Evolutionary conservation across 192 early-diverging fungal genomes (phyloP), one percentile per base, ranked within the genome.

Genomic region (Rhizoclosmatium globosum): DNA sequence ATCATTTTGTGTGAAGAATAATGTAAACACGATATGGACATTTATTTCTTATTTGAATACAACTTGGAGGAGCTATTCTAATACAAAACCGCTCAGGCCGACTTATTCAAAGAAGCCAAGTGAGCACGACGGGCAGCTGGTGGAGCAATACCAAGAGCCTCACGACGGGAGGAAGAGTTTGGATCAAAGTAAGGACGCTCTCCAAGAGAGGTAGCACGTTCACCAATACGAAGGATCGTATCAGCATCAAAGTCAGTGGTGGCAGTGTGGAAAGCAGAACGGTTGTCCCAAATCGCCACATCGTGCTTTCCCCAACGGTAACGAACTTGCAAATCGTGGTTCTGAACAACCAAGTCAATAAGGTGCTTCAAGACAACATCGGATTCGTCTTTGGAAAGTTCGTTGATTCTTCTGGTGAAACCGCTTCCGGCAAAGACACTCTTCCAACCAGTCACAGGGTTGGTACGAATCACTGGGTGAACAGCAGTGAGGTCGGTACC

Each of bases 381-480:
- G 31, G 31, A 31, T 31, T 31, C 31, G 31, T 31, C 31, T 31
- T 31, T 31, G 31, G 71, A 69, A 9, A 87, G 57, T 1, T 67
- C 85, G 23, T 81, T 77, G 59, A 87, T 87, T 19, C 64, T 57
- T 57, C 44, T 81, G 3, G 79, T 81, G 79, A 81, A 81, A 2
- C 13, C 79, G 15, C 61, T 50, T 62, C 81, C 81, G 60, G 62
- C 79, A 43, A 81, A 80, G 31, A 85, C 64, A 17, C 76, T 72
- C 79, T 87, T 87, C 86, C 86, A 87, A 4, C 86, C 86, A 1
- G 86, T 87, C 7, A 87, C 83, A 19, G 86, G 86, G 80, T 87
- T 31, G 31, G 31, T 31, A 31, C 31, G 31, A 31, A 31, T 31
- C 31, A 31, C 31, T 88, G 86, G 86, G 66, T 87, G 86, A 23